Conservation (phyloP, 805 yeast species). For the Kodamaea lidongshanica region DNA sequence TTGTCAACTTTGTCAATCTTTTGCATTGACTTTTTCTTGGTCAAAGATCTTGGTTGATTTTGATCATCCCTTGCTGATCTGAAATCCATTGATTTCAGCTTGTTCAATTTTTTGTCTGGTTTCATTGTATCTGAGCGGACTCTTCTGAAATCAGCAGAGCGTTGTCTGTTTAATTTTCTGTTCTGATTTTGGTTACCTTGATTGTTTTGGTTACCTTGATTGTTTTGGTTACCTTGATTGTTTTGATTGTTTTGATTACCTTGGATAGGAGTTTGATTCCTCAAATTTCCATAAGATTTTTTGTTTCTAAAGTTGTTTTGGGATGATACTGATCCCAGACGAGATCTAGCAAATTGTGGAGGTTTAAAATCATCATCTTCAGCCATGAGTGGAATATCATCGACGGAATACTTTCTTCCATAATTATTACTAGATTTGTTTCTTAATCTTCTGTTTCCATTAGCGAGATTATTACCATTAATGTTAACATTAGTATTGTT, state of each 20-base stretch:
- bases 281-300: constrained; percentile 5
- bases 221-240: background rate
- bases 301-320: constrained; percentile 3
- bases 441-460: too few relatives aligned
- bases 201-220: background rate
- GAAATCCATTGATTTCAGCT: constrained; percentile 12
- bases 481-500: too few relatives aligned
- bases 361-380: constrained; percentile 2
- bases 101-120: constrained; percentile 6
- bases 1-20: constrained; percentile 3
- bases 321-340: constrained; percentile 3
- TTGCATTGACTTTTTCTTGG: constrained; percentile 5
- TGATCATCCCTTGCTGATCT: constrained; percentile 4
- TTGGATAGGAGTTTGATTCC: constrained; percentile 1
- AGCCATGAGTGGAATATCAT: too few relatives aligned
- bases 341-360: constrained; percentile 4
- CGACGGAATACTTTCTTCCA: constrained; percentile 1
- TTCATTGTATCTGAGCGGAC: constrained; percentile 7
- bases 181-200: constrained; percentile 1
- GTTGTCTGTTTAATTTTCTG: constrained; percentile 11
- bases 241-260: background rate
- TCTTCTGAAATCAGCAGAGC: constrained; percentile 10
- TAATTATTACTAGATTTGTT: too few relatives aligned
- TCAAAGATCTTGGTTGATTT: constrained; percentile 3
- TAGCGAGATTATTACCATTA: too few relatives aligned